Percentiles rank a stretch among this genome's conserved stretches.
Evolutionary conservation across 2,329 filamentous ascomycete genomes (phyloP).

Genomic region (Clonostachys rhizophaga): DNA sequence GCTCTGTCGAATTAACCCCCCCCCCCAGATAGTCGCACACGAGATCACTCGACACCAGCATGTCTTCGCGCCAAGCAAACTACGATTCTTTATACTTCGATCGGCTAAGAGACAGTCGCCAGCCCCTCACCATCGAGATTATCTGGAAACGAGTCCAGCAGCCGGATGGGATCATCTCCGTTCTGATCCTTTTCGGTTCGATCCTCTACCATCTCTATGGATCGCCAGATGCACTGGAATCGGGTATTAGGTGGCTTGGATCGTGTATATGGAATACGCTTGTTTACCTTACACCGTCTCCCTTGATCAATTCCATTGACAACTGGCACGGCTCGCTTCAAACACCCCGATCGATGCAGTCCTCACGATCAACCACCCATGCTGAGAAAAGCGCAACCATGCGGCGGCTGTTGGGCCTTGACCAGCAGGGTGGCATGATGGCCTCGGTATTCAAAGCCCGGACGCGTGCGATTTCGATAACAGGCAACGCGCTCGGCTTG

Average conservation of each 20-base stretch:
- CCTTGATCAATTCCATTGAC: conserved; percentile 53
- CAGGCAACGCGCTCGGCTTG: conserved; percentile 31
- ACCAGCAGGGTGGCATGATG: conserved; percentile 46
- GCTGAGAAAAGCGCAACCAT: conserved; percentile 62
- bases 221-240: conserved; percentile 21
- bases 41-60: background rate
- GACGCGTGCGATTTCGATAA: conserved; percentile 50
- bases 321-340: conserved; percentile 39
- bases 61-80: conserved; percentile 1
- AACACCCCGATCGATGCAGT: background rate
- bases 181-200: conserved; percentile 6
- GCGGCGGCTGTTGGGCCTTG: conserved; percentile 57
- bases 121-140: background rate
- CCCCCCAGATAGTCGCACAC: too few relatives aligned
- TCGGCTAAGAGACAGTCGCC: background rate
- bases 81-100: conserved; percentile 1
- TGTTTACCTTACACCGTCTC: conserved; percentile 51
- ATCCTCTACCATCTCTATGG: conserved; percentile 25
- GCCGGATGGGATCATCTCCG: background rate
- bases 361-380: conserved; percentile 27
- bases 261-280: conserved; percentile 57
- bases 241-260: conserved; percentile 14
- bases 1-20: too few relatives aligned
- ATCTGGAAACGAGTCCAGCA: background rate
- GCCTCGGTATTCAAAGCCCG: conserved; percentile 53